Base-by-base conservation (phyloP, 2,329 filamentous ascomycete species). In the Neofusicoccum cordaticola region DNA sequence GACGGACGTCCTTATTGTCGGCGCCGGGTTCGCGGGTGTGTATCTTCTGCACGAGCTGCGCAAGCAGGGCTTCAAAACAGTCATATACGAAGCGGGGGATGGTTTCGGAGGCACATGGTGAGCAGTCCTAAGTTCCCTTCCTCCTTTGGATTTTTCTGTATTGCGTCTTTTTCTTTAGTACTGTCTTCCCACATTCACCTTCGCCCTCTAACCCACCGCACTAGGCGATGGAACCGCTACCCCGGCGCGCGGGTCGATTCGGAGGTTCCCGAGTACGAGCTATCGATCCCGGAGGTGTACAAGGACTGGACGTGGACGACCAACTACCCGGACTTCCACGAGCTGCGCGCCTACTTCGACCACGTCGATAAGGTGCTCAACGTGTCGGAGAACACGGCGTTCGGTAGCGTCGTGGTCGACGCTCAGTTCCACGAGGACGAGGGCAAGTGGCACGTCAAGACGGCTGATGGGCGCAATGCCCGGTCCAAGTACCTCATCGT, bases 311-410 rank as follows among this genome's bases (percentile, higher is more conserved):
- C 78, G 41, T 89, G 85, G 83, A 75, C 77, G 0, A 80, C 72
- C 65, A 81, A 82, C 64, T 87, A 85, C 58, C 84, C 85, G 0
- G 79, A 73, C 11, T 83, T 80, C 22, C 66, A 78, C 19, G 83
- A 89, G 52, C 77, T 89, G 1, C 79, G 83, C 7, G 71, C 72
- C 2, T 89, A 89, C 71, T 89, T 89, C 69, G 81, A 86, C 15
- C 83, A 87, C 57, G 81, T 86, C 19, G 86, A 87, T 63, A 83
- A 83, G 64, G 79, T 82, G 2, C 68, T 86, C 7, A 74, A 80
- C 12, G 74, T 88, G 15, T 85, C 81, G 70, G 87, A 86, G 68
- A 84, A 87, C 66, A 81, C 77, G 31, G 77, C 82, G 0, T 88
- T 87, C 71, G 82, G 86, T 64, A 85, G 83, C 0, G 80, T 83